Evolutionary conservation across 441 rosid genomes (phyloP).

Genomic region (Dalechampia spathulata): DNA sequence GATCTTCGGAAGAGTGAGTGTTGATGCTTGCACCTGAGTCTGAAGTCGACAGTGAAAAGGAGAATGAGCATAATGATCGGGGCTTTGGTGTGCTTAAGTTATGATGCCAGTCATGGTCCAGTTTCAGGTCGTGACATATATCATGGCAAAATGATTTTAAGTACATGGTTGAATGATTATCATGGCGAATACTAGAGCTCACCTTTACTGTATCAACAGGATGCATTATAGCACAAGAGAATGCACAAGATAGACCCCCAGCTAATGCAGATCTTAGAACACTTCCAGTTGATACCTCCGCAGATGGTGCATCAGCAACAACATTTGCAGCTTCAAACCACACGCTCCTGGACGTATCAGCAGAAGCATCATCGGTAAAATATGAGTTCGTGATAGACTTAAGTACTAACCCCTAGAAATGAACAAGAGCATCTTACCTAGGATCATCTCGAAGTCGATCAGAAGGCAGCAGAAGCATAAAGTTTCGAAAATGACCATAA

Average conservation of each 20-base stretch:
- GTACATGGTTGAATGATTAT: no score
- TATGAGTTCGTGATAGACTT: no score
- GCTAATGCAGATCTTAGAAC: constrained; percentile 95
- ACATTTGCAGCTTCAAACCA: constrained; percentile 99
- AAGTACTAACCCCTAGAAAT: no score
- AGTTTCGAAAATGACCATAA: constrained; percentile 95
- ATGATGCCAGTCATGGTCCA: no score
- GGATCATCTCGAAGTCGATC: constrained; percentile 94
- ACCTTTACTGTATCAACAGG: constrained; percentile 94
- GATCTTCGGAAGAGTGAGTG: constrained; percentile 65
- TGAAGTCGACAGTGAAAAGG: constrained; percentile 20
- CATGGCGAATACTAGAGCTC: no score
- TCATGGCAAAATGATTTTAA: no score
- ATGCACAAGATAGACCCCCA: constrained; percentile 93
- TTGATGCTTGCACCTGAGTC: constrained; percentile 98
- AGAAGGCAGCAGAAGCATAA: constrained; percentile 93
- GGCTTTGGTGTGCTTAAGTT: no score
- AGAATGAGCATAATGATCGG: no score
- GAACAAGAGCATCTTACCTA: constrained; percentile 60
- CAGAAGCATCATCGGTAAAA: not conserved
- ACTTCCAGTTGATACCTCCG: constrained; percentile 75
- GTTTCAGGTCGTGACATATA: no score
- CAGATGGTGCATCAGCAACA: constrained; percentile 93
- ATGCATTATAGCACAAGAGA: constrained; percentile 79
- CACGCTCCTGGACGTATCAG: constrained; percentile 50